Evolutionary conservation across 768 basidiomycete genomes (phyloP).

Genomic region (Cytidiella melzeri): DNA sequence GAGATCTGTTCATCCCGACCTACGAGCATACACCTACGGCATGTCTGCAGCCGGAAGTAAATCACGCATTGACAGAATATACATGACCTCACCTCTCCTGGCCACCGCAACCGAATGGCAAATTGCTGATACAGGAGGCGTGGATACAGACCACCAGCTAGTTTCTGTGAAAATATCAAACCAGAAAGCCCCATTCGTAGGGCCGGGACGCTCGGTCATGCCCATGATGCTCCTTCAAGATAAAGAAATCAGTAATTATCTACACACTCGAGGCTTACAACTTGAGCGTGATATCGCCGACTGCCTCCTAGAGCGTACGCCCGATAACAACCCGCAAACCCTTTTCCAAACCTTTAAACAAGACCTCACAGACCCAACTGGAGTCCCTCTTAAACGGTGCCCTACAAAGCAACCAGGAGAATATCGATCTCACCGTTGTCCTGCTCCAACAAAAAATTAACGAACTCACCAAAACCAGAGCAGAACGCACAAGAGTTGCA

Average conservation of each 20-base stretch:
- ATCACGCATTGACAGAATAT: slow-evolving; percentile 4
- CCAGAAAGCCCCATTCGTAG: neutral
- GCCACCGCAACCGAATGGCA: neutral
- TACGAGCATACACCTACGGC: slow-evolving; percentile 2
- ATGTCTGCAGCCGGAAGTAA: neutral
- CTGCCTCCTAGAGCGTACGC: neutral
- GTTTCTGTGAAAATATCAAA: neutral
- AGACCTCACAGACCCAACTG: neutral
- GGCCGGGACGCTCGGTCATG: neutral
- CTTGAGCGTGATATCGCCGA: neutral
- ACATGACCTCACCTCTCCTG: neutral
- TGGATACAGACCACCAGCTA: neutral
- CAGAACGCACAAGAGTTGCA: neutral
- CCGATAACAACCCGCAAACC: neutral
- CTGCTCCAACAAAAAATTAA: neutral
- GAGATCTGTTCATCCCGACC: slow-evolving; percentile 1
- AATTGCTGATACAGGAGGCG: neutral
- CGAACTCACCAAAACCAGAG: neutral
- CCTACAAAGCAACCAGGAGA: neutral
- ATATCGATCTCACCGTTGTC: neutral
- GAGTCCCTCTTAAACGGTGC: neutral
- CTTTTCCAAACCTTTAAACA: neutral
- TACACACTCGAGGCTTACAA: too few relatives aligned
- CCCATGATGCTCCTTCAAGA: neutral
- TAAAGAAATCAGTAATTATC: too few relatives aligned